A percentile compares a stretch with the other conserved stretches of the same genome.
Conservation (phyloP, 192 early-diverging fungal species). For the Kappamyces sp. region DNA sequence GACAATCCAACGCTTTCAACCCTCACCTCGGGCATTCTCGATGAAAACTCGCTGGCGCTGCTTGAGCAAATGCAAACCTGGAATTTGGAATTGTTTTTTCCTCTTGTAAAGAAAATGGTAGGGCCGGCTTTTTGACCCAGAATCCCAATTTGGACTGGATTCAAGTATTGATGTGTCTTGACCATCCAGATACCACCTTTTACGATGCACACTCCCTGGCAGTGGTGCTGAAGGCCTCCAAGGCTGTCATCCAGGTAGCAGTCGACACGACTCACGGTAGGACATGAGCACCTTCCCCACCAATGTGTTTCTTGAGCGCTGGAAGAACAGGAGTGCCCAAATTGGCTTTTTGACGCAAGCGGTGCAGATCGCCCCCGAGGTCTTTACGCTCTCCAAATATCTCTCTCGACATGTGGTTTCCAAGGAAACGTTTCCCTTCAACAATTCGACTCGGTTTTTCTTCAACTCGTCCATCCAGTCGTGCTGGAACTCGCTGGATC, state of each 20-base stretch:
- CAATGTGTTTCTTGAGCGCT: slow-evolving; percentile 63
- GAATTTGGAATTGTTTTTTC: slow-evolving; percentile 60
- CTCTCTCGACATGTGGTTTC: slow-evolving; percentile 49
- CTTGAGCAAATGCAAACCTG: slow-evolving; percentile 30
- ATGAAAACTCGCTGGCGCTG: slow-evolving; percentile 12
- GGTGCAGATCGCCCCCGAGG: slow-evolving; percentile 48
- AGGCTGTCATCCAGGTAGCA: slow-evolving; percentile 47
- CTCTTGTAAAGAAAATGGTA: slow-evolving; percentile 49
- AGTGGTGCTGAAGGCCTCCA: slow-evolving; percentile 57
- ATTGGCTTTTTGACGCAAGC: slow-evolving; percentile 62
- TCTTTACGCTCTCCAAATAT: slow-evolving; percentile 52
- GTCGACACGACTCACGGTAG: slow-evolving; percentile 25
- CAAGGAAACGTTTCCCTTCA: slow-evolving; percentile 47
- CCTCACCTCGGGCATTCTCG: slow-evolving; percentile 21
- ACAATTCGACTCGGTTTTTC: not conserved
- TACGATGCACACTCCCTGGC: slow-evolving; percentile 52
- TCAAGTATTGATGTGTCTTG: slow-evolving; percentile 54
- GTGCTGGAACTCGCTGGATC: slow-evolving; percentile 65
- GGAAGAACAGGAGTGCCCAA: slow-evolving; percentile 67
- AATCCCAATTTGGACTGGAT: slow-evolving; percentile 57
- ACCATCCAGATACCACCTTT: slow-evolving; percentile 57
- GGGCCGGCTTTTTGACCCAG: slow-evolving; percentile 25
- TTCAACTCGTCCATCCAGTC: slow-evolving; percentile 2
- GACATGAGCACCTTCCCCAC: slow-evolving; percentile 61
- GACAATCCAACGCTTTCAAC: slow-evolving; percentile 26